Evolutionary conservation across 208 protist genomes (phyloP).

Genomic region (Wallacemonas sp.): DNA sequence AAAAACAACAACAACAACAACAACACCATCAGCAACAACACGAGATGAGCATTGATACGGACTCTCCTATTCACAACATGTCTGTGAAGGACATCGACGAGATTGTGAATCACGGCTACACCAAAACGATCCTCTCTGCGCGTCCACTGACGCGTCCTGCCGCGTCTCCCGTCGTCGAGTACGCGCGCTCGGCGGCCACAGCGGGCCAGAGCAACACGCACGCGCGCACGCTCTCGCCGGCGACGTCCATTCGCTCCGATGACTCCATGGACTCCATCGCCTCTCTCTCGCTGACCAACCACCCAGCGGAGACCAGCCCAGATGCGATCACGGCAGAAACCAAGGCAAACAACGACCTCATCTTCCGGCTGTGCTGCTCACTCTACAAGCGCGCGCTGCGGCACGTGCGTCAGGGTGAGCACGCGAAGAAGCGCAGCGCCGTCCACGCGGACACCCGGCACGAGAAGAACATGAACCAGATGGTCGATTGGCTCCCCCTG

Average conservation of each 20-base stretch:
- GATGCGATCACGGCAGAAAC: slow-evolving; percentile 5
- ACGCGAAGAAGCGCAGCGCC: slow-evolving; percentile 8
- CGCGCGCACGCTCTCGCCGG: slow-evolving; percentile 20
- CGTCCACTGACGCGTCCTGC: slow-evolving; percentile 1
- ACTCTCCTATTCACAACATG: slow-evolving; percentile 14
- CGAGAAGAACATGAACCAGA: slow-evolving; percentile 74
- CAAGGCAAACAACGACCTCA: slow-evolving; percentile 31
- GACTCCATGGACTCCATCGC: slow-evolving; percentile 67
- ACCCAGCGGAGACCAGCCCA: slow-evolving; percentile 20
- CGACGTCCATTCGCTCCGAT: slow-evolving; percentile 44
- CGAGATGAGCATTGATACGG: background rate
- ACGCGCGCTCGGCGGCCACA: slow-evolving; percentile 29
- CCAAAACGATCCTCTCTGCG: slow-evolving; percentile 8
- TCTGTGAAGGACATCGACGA: slow-evolving; percentile 22
- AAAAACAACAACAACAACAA: no score
- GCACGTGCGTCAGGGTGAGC: background rate
- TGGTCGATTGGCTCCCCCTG: slow-evolving; percentile 81
- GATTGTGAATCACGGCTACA: slow-evolving; percentile 20
- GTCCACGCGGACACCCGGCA: slow-evolving; percentile 32
- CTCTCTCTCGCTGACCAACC: slow-evolving; percentile 25
- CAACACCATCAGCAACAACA: background rate
- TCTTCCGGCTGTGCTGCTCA: slow-evolving; percentile 74
- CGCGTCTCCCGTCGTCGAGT: slow-evolving; percentile 48
- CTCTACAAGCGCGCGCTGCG: slow-evolving; percentile 66
- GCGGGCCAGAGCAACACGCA: slow-evolving; percentile 8